A percentile compares a stretch with the other conserved stretches of the same genome.
These are phyloP conservation scores for Paecilomyces variotii DNA, from an alignment of 2,329 filamentous ascomycete species.

Conservation along the genomic window DNA sequence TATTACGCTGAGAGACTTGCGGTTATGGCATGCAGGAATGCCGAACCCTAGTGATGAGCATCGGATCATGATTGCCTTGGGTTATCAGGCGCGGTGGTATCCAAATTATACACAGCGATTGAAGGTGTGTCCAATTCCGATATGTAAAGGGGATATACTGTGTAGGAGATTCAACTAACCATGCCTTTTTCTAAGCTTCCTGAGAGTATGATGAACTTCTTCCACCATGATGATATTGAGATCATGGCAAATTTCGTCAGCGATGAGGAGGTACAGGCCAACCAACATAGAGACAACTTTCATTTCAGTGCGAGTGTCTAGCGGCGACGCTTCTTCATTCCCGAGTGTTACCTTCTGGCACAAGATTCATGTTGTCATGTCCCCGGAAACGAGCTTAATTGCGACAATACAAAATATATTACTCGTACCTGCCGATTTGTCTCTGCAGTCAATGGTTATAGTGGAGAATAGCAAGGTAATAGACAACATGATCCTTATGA, in stretches of 20 bases:
- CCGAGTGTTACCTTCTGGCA: not conserved
- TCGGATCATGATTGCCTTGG: constrained; percentile 20
- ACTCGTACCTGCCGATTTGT: no score
- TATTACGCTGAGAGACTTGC: constrained; percentile 21
- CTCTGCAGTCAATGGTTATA: no score
- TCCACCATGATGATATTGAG: not conserved
- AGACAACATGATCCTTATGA: no score
- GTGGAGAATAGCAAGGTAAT: no score
- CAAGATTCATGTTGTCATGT: not conserved
- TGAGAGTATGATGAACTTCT: not conserved
- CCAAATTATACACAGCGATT: not conserved
- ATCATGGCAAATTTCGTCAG: not conserved
- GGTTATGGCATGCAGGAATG: constrained; percentile 27
- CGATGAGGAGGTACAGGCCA: not conserved
- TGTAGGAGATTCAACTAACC: not conserved
- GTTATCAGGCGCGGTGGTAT: constrained; percentile 12
- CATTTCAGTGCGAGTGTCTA: not conserved
- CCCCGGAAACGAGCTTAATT: no score
- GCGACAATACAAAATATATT: no score
- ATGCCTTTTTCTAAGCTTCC: not conserved
- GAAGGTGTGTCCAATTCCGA: not conserved
- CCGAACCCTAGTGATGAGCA: constrained; percentile 18
- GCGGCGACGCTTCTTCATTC: not conserved
- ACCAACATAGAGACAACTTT: not conserved
- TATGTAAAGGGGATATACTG: not conserved